Evolutionary conservation across 139 green algal genomes (phyloP).

Genomic region (Picochlorum sp.): DNA sequence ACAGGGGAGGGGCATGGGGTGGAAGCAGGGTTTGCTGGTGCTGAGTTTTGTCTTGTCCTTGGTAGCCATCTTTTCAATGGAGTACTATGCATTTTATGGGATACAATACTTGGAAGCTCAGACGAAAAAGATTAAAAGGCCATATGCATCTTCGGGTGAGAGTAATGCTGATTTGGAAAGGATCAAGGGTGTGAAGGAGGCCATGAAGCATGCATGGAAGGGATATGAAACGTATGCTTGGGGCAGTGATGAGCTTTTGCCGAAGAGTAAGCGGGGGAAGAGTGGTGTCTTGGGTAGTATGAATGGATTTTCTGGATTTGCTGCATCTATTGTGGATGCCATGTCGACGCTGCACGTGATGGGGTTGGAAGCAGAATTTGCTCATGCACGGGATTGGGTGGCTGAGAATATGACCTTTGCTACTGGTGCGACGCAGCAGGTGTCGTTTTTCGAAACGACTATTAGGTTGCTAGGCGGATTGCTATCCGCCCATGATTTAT

Average conservation of each 20-base stretch:
- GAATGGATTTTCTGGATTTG: constrained; percentile 50
- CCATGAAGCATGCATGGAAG: constrained; percentile 49
- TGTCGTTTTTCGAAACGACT: constrained; percentile 26
- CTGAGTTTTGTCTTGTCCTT: background rate
- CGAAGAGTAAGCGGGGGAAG: constrained; percentile 24
- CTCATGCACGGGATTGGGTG: constrained; percentile 36
- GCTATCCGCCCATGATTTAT: constrained; percentile 52
- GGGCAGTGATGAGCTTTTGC: constrained; percentile 58
- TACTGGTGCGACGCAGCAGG: constrained; percentile 3
- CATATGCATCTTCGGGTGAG: background rate
- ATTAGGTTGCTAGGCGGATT: constrained; percentile 36
- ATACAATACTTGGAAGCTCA: constrained; percentile 1
- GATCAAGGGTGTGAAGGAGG: constrained; percentile 6
- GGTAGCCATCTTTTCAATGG: background rate
- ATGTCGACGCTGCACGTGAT: constrained; percentile 73
- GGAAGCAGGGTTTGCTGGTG: background rate
- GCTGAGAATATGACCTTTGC: constrained; percentile 43
- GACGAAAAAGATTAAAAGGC: background rate
- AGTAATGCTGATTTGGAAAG: constrained; percentile 1
- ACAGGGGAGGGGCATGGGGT: too few species aligned
- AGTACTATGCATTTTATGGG: background rate
- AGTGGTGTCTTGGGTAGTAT: constrained; percentile 24
- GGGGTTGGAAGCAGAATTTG: constrained; percentile 44
- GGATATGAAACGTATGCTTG: constrained; percentile 54
- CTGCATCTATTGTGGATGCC: constrained; percentile 48